Evolutionary conservation across 2,329 filamentous ascomycete genomes (phyloP), one percentile per base, ranked within the genome.

Genomic region (Ascocoryne sarcoides): DNA sequence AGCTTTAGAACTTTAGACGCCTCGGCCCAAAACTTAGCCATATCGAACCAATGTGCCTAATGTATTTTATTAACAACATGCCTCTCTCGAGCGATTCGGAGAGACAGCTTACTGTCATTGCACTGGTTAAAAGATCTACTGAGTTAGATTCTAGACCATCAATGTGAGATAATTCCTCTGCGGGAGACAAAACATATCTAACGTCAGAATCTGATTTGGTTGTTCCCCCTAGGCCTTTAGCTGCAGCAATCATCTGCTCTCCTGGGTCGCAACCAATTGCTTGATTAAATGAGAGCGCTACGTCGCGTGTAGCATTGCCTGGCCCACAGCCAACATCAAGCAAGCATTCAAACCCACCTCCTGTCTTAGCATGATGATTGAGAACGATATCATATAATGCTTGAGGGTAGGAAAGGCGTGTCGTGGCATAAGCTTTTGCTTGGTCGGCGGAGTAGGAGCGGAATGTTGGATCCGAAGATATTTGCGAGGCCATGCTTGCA

Each of bases 21-120:
- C 4, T 61, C 53, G 2, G 47, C 36, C 59, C 66, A 73, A 53
- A 72, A 73, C 0, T 49, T 52, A 0, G 58, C 46, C 61, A 71
- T 63, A 40, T 71, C 62, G 54, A 73, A 71, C 69, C 70, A 73
- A 47, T 73, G 70, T 1, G 64, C 65, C 45, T 61, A 32, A 17
- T 12, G 19, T 19, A 4, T 30, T 35, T 23, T 35, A 23, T 28
- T 7, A 32, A 14, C 5, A 42, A 4, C 20, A 5, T 12, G 26
- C 14, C 18, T 15, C 37, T 35, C 17, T 7, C 15, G 16, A 5
- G 3, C 4, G 28, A 15, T 17, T n/a, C n/a, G n/a, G n/a, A n/a
- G n/a, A n/a, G n/a, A n/a, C n/a, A n/a, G 38, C 38, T 42, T 28
- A 47, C 39, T 31, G 53, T 52, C 39, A 47, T 46, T 18, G 46